Evolutionary conservation across 139 green algal species (phyloP), one percentile per base, ranked within the genome.

Genomic region (Zygnema cylindricum): DNA sequence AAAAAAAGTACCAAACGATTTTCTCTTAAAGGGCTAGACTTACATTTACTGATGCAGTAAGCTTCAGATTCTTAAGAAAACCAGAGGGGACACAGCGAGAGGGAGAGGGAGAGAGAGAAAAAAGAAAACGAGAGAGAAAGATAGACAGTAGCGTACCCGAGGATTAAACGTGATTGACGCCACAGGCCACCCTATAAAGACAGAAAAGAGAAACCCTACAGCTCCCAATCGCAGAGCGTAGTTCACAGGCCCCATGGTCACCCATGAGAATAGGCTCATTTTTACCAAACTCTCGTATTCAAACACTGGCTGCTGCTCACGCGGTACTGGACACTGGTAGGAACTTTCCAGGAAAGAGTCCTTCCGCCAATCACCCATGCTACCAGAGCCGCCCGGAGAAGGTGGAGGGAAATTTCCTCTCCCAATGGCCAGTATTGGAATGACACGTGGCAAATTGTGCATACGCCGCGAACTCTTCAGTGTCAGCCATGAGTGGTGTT

Each of bases 251-350:
- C 76, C 83, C 2, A 63, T 25, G 33, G 83, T 85, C 22, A 57
- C 57, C 83, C 83, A 88, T 25, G 83, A 43, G 35, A 84, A 88
- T 30, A 88, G 32, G 2, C n/a, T 25, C 40, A n/a, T 69, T 30
- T 88, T 69, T 33, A 85, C n/a, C 0, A 88, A 69, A 30, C 23
- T 36, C 36, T 82, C 33, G 54, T 88, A 88, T 69, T 88, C 83
- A 76, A 82, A 63, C 21, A 84, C 69, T 21, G 83, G 83, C 83
- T 88, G 83, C 83, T 88, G 83, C 57, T 88, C 83, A 49, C 42
- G n/a, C 30, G 83, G 83, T 11, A 88, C 83, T 1, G 83, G 83
- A 11, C 83, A 88, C 7, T 49, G 43, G 30, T 30, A 25, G 25
- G 57, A 30, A 11, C 36, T 79, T n/a, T 43, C 71, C 71, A 40